Percentiles rank a stretch among this genome's conserved stretches.
Evolutionary conservation across 73 alveolate genomes (phyloP).

Genomic region (Stentor roeselii): DNA sequence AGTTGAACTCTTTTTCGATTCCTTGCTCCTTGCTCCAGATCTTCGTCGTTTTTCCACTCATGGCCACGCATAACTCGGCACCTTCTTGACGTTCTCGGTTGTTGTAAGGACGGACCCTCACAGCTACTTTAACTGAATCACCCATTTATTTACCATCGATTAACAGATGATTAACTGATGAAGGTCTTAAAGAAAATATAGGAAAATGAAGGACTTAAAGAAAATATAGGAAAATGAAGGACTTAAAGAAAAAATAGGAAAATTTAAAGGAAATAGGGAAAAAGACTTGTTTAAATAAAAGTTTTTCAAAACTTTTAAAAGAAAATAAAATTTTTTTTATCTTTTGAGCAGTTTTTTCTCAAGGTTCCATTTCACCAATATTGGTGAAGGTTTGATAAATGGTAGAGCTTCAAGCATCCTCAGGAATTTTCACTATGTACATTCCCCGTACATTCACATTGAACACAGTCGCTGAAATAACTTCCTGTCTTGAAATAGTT

Average conservation of each 20-base stretch:
- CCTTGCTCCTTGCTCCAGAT: not conserved
- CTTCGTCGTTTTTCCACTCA: slow-evolving; percentile 64
- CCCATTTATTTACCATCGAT: slow-evolving; percentile 21
- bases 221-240: no score
- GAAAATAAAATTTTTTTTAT: no score
- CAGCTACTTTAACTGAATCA: slow-evolving; percentile 85
- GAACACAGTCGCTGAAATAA: slow-evolving; percentile 28
- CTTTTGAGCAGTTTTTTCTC: no score
- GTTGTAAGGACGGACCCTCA: slow-evolving; percentile 97
- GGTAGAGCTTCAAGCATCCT: not conserved
- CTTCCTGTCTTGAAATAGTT: slow-evolving; percentile 1
- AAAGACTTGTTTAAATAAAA: no score
- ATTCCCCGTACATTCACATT: slow-evolving; percentile 30
- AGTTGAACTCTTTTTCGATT: slow-evolving; percentile 81
- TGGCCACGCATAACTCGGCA: slow-evolving; percentile 69
- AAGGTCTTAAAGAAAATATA: no score
- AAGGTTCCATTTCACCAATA: no score
- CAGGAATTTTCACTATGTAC: not conserved
- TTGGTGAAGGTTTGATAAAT: no score
- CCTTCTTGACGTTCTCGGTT: slow-evolving; percentile 78
- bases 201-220: no score
- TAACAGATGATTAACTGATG: no score
- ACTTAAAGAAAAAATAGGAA: no score
- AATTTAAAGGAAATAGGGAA: no score
- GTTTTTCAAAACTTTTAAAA: no score